Conservation (phyloP, 306 rosid species). For the Rosa persica region DNA sequence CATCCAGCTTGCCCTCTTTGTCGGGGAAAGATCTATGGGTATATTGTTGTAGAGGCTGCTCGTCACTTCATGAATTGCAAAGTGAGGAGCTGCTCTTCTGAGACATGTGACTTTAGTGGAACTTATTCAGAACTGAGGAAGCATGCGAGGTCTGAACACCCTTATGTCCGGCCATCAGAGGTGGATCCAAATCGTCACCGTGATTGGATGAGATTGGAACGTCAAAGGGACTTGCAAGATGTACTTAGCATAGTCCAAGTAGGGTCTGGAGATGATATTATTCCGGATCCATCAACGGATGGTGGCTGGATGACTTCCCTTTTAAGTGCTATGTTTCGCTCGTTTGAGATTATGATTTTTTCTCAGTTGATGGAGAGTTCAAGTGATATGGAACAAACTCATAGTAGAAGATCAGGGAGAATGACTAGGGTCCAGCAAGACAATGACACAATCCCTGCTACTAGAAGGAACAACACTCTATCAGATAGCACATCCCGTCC, state of each 20-base stretch:
- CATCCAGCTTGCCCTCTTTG: conserved; percentile 74
- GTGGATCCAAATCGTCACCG: conserved; percentile 53
- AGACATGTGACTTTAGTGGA: conserved; percentile 64
- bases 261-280: conserved; percentile 34
- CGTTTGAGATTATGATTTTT: conserved; percentile 31
- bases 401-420: conserved; percentile 40
- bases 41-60: conserved; percentile 55
- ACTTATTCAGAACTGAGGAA: conserved; percentile 70
- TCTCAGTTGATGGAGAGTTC: conserved; percentile 30
- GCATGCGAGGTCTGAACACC: conserved; percentile 84
- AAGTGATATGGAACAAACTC: conserved; percentile 38
- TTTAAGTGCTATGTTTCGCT: conserved; percentile 29
- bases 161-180: conserved; percentile 65
- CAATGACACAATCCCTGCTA: conserved; percentile 30
- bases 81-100: conserved; percentile 70
- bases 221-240: conserved; percentile 56
- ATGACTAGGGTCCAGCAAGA: conserved; percentile 33
- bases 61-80: conserved; percentile 63
- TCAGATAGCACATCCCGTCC: conserved; percentile 35
- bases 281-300: conserved; percentile 23
- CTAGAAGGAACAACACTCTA: conserved; percentile 45
- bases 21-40: conserved; percentile 78
- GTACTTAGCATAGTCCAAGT: conserved; percentile 55
- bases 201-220: conserved; percentile 75
- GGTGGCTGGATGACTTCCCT: conserved; percentile 38